Evolutionary conservation across 306 rosid species (phyloP).

Genomic region (Sesbania bispinosa): DNA sequence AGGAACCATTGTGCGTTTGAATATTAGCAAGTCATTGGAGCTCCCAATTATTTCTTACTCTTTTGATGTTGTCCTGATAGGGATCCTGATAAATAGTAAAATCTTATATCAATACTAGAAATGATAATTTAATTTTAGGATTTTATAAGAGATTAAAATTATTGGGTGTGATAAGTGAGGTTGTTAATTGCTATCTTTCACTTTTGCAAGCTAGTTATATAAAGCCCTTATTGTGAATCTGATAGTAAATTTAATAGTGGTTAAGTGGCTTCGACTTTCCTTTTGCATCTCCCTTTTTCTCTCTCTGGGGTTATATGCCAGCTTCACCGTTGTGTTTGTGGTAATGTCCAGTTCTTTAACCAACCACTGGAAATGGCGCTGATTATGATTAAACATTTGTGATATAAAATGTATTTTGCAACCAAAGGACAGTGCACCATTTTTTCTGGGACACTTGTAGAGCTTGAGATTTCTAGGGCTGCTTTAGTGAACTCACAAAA

Average conservation of each 20-base stretch:
- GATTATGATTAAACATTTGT: neutral
- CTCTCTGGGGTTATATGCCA: neutral
- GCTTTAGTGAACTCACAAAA: neutral
- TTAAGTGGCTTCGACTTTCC: neutral
- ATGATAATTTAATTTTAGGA: neutral
- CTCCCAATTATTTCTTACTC: neutral
- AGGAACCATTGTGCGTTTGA: neutral
- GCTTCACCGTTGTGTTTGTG: neutral
- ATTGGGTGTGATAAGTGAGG: neutral
- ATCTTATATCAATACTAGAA: neutral
- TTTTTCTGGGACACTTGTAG: neutral
- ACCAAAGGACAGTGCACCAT: neutral
- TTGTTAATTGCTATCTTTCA: neutral
- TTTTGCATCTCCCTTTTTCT: neutral
- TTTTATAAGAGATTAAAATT: neutral
- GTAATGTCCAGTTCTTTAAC: neutral
- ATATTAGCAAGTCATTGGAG: neutral
- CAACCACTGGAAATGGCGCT: neutral
- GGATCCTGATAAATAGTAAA: neutral
- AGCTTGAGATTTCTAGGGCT: conserved; percentile 2
- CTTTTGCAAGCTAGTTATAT: neutral
- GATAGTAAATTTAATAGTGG: neutral
- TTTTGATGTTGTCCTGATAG: neutral
- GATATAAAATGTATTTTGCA: neutral
- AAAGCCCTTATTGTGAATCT: neutral